These are phyloP conservation scores for Tuber magnatum DNA, from an alignment of 495 filamentous ascomycete species.

Conservation along the genomic window DNA sequence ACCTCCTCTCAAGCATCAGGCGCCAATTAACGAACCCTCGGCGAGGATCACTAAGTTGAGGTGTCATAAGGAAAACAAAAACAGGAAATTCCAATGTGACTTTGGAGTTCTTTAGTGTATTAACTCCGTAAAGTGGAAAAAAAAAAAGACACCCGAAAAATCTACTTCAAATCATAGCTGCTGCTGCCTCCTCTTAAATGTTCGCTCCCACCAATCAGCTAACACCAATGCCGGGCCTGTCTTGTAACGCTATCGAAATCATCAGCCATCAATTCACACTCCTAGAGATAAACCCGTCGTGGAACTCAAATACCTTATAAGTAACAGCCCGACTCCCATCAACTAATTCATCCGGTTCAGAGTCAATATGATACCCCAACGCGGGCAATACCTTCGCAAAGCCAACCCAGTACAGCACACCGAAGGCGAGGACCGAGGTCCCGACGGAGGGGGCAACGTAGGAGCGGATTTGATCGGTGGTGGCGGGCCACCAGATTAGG, in stretches of 20 bases:
- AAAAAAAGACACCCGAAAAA: background rate
- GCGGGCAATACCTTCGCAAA: slow-evolving; percentile 28
- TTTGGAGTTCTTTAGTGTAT: background rate
- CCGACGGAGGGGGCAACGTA: slow-evolving; percentile 29
- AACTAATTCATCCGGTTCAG: slow-evolving; percentile 25
- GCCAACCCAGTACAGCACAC: slow-evolving; percentile 32
- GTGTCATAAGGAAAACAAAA: background rate
- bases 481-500: slow-evolving; percentile 34
- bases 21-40: background rate
- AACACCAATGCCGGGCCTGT: slow-evolving; percentile 24
- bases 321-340: slow-evolving; percentile 36
- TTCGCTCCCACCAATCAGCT: slow-evolving; percentile 24
- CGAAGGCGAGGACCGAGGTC: slow-evolving; percentile 33
- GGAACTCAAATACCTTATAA: slow-evolving; percentile 22
- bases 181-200: background rate
- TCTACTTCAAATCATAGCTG: background rate
- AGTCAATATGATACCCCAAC: slow-evolving; percentile 33
- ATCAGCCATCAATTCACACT: background rate
- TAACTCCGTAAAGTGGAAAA: background rate
- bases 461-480: slow-evolving; percentile 10
- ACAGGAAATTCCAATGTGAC: background rate
- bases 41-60: background rate
- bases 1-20: background rate
- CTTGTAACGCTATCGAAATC: slow-evolving; percentile 24
- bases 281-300: background rate